phyloP scores from a whole-genome alignment of 768 basidiomycete species.

The Serendipita sp. region DNA sequence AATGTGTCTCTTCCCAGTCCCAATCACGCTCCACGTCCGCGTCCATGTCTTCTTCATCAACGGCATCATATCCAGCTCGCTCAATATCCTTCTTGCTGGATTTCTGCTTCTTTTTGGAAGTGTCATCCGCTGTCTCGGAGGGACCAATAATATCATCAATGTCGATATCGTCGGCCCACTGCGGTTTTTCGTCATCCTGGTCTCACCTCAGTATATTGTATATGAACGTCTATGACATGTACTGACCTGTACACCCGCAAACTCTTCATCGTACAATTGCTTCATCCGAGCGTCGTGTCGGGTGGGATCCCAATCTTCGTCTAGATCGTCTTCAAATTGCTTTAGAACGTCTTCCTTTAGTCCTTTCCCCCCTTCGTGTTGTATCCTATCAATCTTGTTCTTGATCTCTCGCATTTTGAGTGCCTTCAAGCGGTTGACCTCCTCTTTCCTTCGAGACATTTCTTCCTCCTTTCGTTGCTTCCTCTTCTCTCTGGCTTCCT shows the following conservation, averaged over 20 bases:
- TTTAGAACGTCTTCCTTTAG: conserved; percentile 20
- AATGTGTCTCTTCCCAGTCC: conserved; percentile 34
- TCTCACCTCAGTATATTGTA: neutral
- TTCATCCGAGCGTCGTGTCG: conserved; percentile 76
- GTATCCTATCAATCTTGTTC: conserved; percentile 56
- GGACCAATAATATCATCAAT: conserved; percentile 42
- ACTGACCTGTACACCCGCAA: conserved; percentile 22
- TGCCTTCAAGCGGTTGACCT: conserved; percentile 62
- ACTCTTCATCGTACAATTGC: conserved; percentile 45
- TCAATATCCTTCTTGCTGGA: conserved; percentile 38
- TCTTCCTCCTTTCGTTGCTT: conserved; percentile 72
- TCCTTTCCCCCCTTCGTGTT: conserved; percentile 48
- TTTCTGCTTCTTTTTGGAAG: conserved; percentile 32
- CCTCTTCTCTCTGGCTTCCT: conserved; percentile 65
- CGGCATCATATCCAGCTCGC: conserved; percentile 32
- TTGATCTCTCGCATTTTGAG: conserved; percentile 77
- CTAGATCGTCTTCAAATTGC: conserved; percentile 48
- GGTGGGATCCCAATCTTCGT: conserved; percentile 84
- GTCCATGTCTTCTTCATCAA: conserved; percentile 33
- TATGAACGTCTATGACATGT: neutral
- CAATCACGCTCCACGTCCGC: conserved; percentile 44
- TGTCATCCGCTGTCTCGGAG: conserved; percentile 22
- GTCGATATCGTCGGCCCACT: conserved; percentile 85
- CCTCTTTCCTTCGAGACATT: conserved; percentile 54
- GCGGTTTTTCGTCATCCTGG: conserved; percentile 49